Percentiles rank a stretch among this genome's conserved stretches.
Conservation (phyloP, 2,329 filamentous ascomycete species). For the Orbilia quercus region DNA sequence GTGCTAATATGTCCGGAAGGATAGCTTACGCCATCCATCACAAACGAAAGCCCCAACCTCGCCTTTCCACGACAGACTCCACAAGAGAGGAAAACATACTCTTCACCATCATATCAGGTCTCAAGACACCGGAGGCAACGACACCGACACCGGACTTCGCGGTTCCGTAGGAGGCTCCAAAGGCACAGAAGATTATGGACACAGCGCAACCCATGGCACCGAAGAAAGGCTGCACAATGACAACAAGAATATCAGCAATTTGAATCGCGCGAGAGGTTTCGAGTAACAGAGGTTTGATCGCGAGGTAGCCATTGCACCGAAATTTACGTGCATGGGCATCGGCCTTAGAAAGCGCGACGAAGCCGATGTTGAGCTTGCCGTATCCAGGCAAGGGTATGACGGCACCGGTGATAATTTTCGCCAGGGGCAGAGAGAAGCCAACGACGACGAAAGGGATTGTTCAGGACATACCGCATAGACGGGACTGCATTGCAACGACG, state of each 20-base stretch:
- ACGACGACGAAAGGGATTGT: constrained; percentile 40
- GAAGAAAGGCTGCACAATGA: constrained; percentile 77
- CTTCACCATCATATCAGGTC: constrained; percentile 98
- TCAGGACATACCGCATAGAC: constrained; percentile 93
- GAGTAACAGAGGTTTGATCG: not conserved
- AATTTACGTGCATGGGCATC: not conserved
- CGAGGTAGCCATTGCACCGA: not conserved
- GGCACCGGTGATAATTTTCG: constrained; percentile 60
- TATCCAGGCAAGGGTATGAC: constrained; percentile 47
- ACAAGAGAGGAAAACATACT: constrained; percentile 72
- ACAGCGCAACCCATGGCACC: constrained; percentile 96
- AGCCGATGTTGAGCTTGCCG: constrained; percentile 44
- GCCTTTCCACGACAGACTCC: constrained; percentile 8
- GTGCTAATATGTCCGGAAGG: not conserved
- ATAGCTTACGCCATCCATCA: constrained; percentile 49
- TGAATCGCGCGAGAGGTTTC: constrained; percentile 16
- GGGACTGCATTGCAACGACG: constrained; percentile 73
- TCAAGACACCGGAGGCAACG: constrained; percentile 95
- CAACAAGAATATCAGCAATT: constrained; percentile 60
- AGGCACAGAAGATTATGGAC: constrained; percentile 95
- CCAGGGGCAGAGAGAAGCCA: constrained; percentile 52
- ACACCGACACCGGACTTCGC: constrained; percentile 99
- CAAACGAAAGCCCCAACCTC: constrained; percentile 4
- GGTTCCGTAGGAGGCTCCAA: constrained; percentile 97
- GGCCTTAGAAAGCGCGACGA: constrained; percentile 29